Percentiles rank a stretch among this genome's conserved stretches.
Conservation (phyloP, 2,329 filamentous ascomycete genomes). For the Beauveria brongniartii region DNA sequence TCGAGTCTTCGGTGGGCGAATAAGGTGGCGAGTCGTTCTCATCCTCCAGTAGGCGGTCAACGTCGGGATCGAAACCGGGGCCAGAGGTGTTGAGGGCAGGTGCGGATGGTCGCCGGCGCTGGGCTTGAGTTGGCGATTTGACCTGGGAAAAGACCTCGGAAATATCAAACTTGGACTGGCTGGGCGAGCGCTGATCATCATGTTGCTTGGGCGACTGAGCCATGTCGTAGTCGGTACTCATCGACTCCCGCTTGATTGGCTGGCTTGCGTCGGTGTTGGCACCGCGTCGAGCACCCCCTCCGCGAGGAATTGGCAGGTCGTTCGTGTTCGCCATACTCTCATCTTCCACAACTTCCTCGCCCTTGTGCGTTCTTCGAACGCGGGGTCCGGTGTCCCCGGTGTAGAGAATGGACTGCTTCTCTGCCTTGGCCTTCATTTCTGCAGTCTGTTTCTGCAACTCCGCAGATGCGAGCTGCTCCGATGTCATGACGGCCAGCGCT, state of each 20-base stretch:
- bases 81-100: slow-evolving; percentile 39
- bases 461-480: slow-evolving; percentile 85
- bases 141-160: slow-evolving; percentile 79
- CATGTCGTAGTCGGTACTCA: slow-evolving; percentile 18
- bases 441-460: slow-evolving; percentile 74
- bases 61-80: slow-evolving; percentile 72
- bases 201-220: slow-evolving; percentile 32
- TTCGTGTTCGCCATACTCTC: slow-evolving; percentile 38
- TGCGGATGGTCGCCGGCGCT: slow-evolving; percentile 41
- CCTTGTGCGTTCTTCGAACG: slow-evolving; percentile 86
- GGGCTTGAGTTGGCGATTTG: slow-evolving; percentile 56
- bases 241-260: slow-evolving; percentile 28
- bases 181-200: slow-evolving; percentile 46
- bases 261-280: not conserved
- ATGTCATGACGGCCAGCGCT: slow-evolving; percentile 79
- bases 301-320: slow-evolving; percentile 21
- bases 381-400: slow-evolving; percentile 63
- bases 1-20: slow-evolving; percentile 64
- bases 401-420: slow-evolving; percentile 79
- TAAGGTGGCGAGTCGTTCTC: slow-evolving; percentile 74
- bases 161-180: slow-evolving; percentile 64
- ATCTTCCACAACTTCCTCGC: slow-evolving; percentile 80
- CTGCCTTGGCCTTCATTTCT: slow-evolving; percentile 66
- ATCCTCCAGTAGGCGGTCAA: slow-evolving; percentile 81
- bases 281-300: slow-evolving; percentile 11